These are phyloP conservation scores for Fusarium compactum DNA, from an alignment of 2,329 filamentous ascomycete species.

Conservation along the genomic window DNA sequence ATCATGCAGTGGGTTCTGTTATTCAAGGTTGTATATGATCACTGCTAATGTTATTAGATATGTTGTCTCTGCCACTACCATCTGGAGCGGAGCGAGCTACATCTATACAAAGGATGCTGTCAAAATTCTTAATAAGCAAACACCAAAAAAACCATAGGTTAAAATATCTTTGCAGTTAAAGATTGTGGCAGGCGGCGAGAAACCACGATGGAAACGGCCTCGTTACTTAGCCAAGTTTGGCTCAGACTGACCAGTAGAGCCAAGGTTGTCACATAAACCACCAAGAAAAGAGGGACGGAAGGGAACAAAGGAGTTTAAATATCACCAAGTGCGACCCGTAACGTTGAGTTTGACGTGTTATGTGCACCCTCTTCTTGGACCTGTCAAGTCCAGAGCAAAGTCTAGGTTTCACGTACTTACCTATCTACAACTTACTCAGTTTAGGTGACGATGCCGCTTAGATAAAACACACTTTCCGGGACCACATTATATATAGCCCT, in stretches of 20 bases:
- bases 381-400: background rate
- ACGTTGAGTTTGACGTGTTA: constrained; percentile 28
- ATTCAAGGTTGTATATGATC: background rate
- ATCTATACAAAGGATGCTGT: constrained; percentile 91
- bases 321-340: constrained; percentile 5
- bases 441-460: background rate
- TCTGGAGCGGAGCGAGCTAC: constrained; percentile 96
- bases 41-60: constrained; percentile 65
- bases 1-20: constrained; percentile 70
- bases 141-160: constrained; percentile 35
- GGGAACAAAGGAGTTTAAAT: background rate
- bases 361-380: constrained; percentile 16
- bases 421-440: background rate
- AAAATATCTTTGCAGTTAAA: background rate
- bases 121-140: constrained; percentile 74
- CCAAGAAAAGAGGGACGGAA: background rate
- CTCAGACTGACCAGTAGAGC: constrained; percentile 1
- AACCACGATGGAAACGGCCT: background rate
- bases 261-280: background rate
- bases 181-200: constrained; percentile 7
- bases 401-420: background rate
- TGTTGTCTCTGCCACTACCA: constrained; percentile 86
- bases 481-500: background rate
- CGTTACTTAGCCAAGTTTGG: background rate
- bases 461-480: background rate